Percentiles rank a stretch among this genome's conserved stretches.
Evolutionary conservation across 1,284 basidiomycete genomes (phyloP).

Genomic region (Ustilago esculenta): DNA sequence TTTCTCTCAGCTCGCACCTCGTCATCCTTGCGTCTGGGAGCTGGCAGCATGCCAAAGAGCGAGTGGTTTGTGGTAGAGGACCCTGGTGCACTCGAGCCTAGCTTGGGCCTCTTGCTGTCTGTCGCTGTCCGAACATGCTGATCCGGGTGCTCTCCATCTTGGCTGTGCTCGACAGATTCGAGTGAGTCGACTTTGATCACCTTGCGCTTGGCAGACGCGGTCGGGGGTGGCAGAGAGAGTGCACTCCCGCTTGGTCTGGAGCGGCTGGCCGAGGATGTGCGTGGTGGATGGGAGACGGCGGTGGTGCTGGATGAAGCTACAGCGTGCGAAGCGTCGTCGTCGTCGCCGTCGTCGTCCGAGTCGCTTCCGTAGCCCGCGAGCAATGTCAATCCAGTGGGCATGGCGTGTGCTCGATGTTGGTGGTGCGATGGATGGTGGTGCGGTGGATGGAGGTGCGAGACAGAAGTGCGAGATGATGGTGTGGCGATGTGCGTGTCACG

Average conservation of each 20-base stretch:
- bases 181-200: slow-evolving; percentile 46
- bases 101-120: slow-evolving; percentile 17
- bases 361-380: slow-evolving; percentile 40
- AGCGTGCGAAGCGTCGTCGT: background rate
- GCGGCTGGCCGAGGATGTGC: slow-evolving; percentile 7
- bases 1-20: slow-evolving; percentile 36
- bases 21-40: slow-evolving; percentile 48
- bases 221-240: slow-evolving; percentile 25
- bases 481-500: too few relatives aligned
- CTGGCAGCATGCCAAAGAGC: slow-evolving; percentile 61
- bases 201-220: slow-evolving; percentile 22
- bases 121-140: background rate
- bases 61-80: slow-evolving; percentile 24
- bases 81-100: background rate
- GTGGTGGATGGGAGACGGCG: slow-evolving; percentile 17
- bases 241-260: slow-evolving; percentile 6
- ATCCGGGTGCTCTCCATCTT: slow-evolving; percentile 9
- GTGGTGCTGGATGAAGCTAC: slow-evolving; percentile 6
- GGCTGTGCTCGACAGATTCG: background rate
- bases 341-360: slow-evolving; percentile 19
- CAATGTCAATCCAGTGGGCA: slow-evolving; percentile 28
- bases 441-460: slow-evolving; percentile 1
- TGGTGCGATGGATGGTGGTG: slow-evolving; percentile 1
- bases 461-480: too few relatives aligned
- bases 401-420: slow-evolving; percentile 6